phyloP scores from a whole-genome alignment of 2,329 filamentous ascomycete genomes.

The Leptodontidium sp. region DNA sequence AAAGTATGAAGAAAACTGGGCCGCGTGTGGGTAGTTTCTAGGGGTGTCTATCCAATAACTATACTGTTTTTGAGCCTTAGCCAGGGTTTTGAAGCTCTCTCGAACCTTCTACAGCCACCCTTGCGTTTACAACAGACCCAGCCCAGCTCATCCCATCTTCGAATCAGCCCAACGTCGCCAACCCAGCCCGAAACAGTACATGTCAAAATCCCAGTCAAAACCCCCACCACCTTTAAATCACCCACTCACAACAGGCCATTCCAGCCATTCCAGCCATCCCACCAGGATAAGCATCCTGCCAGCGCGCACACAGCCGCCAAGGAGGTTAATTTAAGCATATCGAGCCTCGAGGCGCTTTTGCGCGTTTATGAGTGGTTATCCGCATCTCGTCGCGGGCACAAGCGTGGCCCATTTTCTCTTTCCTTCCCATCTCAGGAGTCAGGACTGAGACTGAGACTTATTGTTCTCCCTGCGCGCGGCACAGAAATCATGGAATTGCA shows the following conservation, averaged over 20 bases:
- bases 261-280: constrained; percentile 1
- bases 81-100: too few species aligned
- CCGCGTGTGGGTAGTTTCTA: too few species aligned
- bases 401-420: constrained; percentile 3
- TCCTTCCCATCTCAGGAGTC: not conserved
- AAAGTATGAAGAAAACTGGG: too few species aligned
- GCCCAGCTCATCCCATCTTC: not conserved
- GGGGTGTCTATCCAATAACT: too few species aligned
- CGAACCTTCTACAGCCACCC: too few species aligned
- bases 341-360: constrained; percentile 3
- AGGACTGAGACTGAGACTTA: too few species aligned
- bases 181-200: constrained; percentile 1
- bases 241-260: not conserved
- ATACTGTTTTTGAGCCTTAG: too few species aligned
- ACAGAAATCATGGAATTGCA: not conserved
- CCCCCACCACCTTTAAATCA: not conserved
- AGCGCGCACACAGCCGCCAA: constrained; percentile 3
- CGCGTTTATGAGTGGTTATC: constrained; percentile 12
- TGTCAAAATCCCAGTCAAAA: not conserved
- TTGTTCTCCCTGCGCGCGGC: constrained; percentile 10
- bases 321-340: constrained; percentile 24
- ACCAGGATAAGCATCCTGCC: constrained; percentile 19
- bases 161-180: not conserved
- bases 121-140: too few species aligned
- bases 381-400: constrained; percentile 5